These are phyloP conservation scores for Erucastrum elatum DNA, from an alignment of 345 rosid species.

Conservation along the genomic window DNA sequence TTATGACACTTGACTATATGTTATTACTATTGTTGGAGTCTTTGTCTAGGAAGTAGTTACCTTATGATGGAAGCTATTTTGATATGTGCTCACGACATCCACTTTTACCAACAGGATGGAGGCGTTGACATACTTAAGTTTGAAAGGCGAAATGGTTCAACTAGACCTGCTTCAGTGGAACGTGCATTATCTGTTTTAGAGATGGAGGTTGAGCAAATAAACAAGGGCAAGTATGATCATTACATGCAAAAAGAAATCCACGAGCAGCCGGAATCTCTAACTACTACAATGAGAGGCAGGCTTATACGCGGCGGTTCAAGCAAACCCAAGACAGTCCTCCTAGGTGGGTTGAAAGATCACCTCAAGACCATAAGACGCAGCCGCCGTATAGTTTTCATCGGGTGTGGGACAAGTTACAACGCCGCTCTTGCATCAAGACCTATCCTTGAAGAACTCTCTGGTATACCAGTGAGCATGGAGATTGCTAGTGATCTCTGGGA, in stretches of 20 bases:
- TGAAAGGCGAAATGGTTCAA: constrained; percentile 53
- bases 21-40: neutral
- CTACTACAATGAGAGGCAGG: constrained; percentile 95
- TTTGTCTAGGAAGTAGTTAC: neutral
- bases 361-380: constrained; percentile 87
- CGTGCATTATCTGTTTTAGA: constrained; percentile 94
- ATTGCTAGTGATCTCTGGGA: constrained; percentile 96
- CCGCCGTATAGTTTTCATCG: constrained; percentile 86
- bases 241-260: constrained; percentile 99
- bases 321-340: constrained; percentile 81
- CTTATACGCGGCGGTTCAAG: constrained; percentile 87
- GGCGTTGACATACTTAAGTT: constrained; percentile 77
- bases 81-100: constrained; percentile 7
- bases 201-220: constrained; percentile 98
- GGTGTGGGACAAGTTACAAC: constrained; percentile 97
- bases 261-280: constrained; percentile 95
- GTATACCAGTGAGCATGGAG: constrained; percentile 98
- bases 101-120: constrained; percentile 65
- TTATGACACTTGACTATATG: neutral
- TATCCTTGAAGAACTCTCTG: constrained; percentile 92
- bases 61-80: neutral
- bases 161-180: constrained; percentile 81
- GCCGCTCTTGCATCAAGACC: constrained; percentile 98
- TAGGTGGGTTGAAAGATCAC: constrained; percentile 97
- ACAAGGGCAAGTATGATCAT: constrained; percentile 84